Evolutionary conservation across 441 rosid species (phyloP).

Genomic region (Brassica balearica): DNA sequence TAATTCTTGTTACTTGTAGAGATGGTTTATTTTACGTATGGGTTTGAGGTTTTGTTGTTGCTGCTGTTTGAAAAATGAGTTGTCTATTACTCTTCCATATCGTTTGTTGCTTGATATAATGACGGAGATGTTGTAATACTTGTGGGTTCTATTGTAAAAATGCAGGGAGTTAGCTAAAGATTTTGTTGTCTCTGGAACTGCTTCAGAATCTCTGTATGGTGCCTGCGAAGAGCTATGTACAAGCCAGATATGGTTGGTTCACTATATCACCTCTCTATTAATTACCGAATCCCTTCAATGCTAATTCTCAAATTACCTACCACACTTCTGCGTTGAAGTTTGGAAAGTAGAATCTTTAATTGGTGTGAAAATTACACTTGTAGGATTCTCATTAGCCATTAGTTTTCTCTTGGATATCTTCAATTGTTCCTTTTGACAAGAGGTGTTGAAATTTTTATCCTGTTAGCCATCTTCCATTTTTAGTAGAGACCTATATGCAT

Average conservation of each 20-base stretch:
- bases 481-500: neutral
- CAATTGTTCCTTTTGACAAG: neutral
- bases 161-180: constrained; percentile 94
- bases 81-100: too few species aligned
- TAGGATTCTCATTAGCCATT: neutral
- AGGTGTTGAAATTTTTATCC: neutral
- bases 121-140: too few species aligned
- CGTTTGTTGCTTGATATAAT: too few species aligned
- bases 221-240: constrained; percentile 94
- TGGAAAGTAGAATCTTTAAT: neutral
- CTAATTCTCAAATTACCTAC: too few species aligned
- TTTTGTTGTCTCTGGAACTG: constrained; percentile 95
- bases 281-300: too few species aligned
- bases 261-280: too few species aligned
- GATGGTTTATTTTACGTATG: too few species aligned
- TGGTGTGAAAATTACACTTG: neutral
- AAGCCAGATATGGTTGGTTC: constrained; percentile 81
- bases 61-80: too few species aligned
- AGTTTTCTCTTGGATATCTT: neutral
- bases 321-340: too few species aligned
- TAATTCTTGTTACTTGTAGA: too few species aligned
- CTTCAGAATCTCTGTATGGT: constrained; percentile 91
- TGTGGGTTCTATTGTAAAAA: constrained; percentile 12
- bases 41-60: too few species aligned
- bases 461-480: constrained; percentile 1